Percentiles rank a stretch among this genome's conserved stretches.
Evolutionary conservation across 169 alveolate species (phyloP).

Genomic region (Neospora caninum): DNA sequence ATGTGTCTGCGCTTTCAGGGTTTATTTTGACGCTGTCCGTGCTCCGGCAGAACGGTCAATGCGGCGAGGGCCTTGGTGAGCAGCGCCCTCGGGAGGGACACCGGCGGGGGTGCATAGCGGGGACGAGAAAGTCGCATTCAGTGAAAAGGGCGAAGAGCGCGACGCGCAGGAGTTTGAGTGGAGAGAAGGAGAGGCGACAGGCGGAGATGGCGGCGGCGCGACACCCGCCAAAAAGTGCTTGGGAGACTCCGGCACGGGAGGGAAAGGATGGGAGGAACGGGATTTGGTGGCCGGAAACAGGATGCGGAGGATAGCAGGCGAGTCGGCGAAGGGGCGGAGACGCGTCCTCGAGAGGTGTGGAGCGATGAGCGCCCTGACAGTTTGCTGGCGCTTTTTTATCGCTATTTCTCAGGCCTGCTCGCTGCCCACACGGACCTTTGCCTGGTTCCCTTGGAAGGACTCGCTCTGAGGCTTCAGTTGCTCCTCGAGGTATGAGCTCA

Average conservation of each 20-base stretch:
- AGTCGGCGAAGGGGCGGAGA: too few relatives aligned
- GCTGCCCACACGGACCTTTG: background rate
- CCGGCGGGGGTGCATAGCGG: background rate
- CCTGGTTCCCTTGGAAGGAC: background rate
- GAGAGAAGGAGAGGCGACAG: too few relatives aligned
- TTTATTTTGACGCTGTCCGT: background rate
- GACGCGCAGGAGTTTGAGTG: too few relatives aligned
- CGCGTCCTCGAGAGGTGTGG: too few relatives aligned
- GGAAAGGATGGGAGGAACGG: too few relatives aligned
- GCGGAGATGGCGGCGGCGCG: background rate
- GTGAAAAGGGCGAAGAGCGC: too few relatives aligned
- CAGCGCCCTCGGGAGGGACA: background rate
- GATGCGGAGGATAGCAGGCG: too few relatives aligned
- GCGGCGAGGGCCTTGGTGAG: slow-evolving; percentile 12
- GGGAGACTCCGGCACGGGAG: too few relatives aligned
- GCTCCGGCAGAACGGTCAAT: background rate
- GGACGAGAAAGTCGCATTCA: too few relatives aligned
- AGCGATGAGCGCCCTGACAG: too few relatives aligned
- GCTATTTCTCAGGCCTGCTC: background rate
- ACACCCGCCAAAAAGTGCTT: background rate
- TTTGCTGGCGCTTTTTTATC: too few relatives aligned
- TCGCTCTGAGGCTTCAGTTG: background rate
- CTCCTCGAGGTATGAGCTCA: background rate
- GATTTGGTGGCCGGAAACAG: too few relatives aligned
- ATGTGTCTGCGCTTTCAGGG: background rate